A percentile compares a stretch with the other conserved stretches of the same genome.
Conservation (phyloP, 345 rosid genomes). For the Salix viminalis region DNA sequence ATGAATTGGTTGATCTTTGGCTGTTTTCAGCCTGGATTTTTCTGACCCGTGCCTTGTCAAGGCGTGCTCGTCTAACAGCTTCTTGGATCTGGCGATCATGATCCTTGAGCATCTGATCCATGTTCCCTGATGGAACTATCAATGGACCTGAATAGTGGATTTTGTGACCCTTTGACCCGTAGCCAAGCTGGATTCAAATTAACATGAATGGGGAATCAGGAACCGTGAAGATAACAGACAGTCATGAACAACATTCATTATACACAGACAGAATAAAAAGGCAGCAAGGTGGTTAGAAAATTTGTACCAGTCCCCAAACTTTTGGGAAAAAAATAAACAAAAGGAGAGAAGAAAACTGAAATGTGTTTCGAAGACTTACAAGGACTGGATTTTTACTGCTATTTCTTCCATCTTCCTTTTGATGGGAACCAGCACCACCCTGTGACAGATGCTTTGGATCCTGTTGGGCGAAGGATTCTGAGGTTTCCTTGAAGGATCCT, state of each 20-base stretch:
- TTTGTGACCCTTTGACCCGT: constrained; percentile 88
- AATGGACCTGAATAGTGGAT: constrained; percentile 95
- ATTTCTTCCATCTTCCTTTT: constrained; percentile 56
- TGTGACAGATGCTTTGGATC: constrained; percentile 51
- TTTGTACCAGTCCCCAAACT: no score
- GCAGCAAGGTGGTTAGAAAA: background rate
- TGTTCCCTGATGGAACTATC: constrained; percentile 74
- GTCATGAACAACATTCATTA: background rate
- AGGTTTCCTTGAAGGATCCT: constrained; percentile 85
- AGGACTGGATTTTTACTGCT: constrained; percentile 65
- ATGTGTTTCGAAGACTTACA: constrained; percentile 44
- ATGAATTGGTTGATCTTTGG: constrained; percentile 55
- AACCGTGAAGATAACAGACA: background rate
- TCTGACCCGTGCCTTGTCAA: constrained; percentile 77
- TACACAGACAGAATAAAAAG: background rate
- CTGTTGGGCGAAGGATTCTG: constrained; percentile 52
- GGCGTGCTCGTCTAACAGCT: constrained; percentile 79
- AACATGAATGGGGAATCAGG: background rate
- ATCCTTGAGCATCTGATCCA: constrained; percentile 94
- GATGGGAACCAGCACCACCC: constrained; percentile 32
- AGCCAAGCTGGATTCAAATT: constrained; percentile 50
- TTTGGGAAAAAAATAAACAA: background rate
- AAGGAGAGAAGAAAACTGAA: background rate
- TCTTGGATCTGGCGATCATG: constrained; percentile 98
- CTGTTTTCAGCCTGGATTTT: constrained; percentile 60